phyloP scores from a whole-genome alignment of 140 eudicot genomes.

The Cichorium intybus region DNA sequence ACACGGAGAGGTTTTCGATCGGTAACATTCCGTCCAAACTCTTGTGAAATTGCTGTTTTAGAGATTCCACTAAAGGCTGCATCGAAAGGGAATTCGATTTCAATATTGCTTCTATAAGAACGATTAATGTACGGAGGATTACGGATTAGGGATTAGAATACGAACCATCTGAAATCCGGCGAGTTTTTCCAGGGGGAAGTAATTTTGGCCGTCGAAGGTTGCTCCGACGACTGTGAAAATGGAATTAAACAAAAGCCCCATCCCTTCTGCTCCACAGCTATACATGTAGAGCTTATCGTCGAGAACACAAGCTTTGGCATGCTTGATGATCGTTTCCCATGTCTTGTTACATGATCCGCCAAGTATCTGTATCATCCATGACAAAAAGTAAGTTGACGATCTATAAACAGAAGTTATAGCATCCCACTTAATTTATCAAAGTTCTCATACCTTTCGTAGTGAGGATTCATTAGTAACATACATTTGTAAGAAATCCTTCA shows the following conservation, averaged over 20 bases:
- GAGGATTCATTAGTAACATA: constrained; percentile 37
- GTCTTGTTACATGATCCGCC: constrained; percentile 56
- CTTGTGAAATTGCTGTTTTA: constrained; percentile 49
- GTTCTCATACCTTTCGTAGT: constrained; percentile 48
- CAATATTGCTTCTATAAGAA: not conserved
- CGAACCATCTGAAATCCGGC: constrained; percentile 54
- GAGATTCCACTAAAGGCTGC: constrained; percentile 65
- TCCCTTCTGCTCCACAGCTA: constrained; percentile 30
- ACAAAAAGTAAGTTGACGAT: not conserved
- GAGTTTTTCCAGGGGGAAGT: constrained; percentile 42
- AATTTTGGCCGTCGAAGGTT: constrained; percentile 52
- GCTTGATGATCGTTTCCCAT: constrained; percentile 67
- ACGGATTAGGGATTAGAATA: constrained; percentile 1
- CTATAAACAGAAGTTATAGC: too few relatives aligned
- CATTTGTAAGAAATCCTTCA: constrained; percentile 50
- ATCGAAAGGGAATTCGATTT: not conserved
- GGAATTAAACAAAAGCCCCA: constrained; percentile 51
- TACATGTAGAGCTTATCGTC: constrained; percentile 50
- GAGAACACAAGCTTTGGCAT: constrained; percentile 59
- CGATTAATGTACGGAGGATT: not conserved
- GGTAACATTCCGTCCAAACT: constrained; percentile 40
- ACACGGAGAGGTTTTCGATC: constrained; percentile 23
- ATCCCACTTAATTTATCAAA: too few relatives aligned
- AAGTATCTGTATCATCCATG: constrained; percentile 41
- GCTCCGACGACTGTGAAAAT: constrained; percentile 61